A percentile compares a stretch with the other conserved stretches of the same genome.
These are phyloP conservation scores for Monosporozyma servazzii DNA, from an alignment of 805 yeast species.

Conservation along the genomic window DNA sequence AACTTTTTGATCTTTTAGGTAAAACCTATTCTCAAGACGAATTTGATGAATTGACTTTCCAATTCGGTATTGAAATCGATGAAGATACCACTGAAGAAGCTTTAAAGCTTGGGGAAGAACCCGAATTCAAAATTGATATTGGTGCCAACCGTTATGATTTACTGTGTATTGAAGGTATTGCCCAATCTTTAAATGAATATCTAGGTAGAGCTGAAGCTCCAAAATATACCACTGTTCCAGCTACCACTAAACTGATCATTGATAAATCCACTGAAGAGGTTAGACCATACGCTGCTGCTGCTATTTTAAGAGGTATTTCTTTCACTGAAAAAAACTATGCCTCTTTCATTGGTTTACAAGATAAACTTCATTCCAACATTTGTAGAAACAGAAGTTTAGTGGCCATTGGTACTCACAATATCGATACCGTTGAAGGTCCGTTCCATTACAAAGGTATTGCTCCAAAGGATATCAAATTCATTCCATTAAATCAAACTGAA, in stretches of 20 bases:
- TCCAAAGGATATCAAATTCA: slow-evolving; percentile 67
- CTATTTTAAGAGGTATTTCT: slow-evolving; percentile 74
- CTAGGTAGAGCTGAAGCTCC: slow-evolving; percentile 65
- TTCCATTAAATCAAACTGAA: slow-evolving; percentile 64
- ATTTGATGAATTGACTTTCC: slow-evolving; percentile 94
- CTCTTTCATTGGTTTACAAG: slow-evolving; percentile 92
- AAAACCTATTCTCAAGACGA: slow-evolving; percentile 69
- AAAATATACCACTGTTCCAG: slow-evolving; percentile 49
- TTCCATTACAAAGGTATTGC: slow-evolving; percentile 80
- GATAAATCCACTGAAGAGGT: slow-evolving; percentile 62
- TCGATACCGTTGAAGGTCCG: slow-evolving; percentile 69
- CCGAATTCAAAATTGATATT: slow-evolving; percentile 93
- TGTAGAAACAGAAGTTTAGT: slow-evolving; percentile 97
- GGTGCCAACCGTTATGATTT: slow-evolving; percentile 98
- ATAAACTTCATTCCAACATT: slow-evolving; percentile 86
- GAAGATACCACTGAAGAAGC: slow-evolving; percentile 82
- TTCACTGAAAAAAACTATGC: slow-evolving; percentile 83
- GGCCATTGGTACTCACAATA: slow-evolving; percentile 97
- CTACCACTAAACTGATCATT: slow-evolving; percentile 61
- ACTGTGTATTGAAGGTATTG: slow-evolving; percentile 96
- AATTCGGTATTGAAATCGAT: slow-evolving; percentile 94
- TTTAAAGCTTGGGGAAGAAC: slow-evolving; percentile 43
- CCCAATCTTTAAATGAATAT: slow-evolving; percentile 87
- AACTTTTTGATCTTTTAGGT: slow-evolving; percentile 74
- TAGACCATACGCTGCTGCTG: slow-evolving; percentile 93